Evolutionary conservation across 257 asterid species (phyloP), one percentile per base, ranked within the genome.

Genomic region (Nicotiana obtusifolia): DNA sequence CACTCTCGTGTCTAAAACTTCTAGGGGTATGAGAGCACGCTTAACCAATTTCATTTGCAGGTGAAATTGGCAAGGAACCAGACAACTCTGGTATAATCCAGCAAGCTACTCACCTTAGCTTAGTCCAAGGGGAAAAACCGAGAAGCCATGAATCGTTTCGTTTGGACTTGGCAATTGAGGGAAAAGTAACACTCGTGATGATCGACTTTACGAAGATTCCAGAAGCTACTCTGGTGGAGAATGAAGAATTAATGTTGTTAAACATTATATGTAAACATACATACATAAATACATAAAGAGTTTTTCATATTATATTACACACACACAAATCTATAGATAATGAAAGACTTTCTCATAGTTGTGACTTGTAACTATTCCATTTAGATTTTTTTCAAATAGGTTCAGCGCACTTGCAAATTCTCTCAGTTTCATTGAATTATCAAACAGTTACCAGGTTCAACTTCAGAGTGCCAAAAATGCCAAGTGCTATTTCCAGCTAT

Each of bases 71-170:
- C 60, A 71, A 20, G 60, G 60, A 47, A 47, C 78, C 19, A 71
- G 37, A 71, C 22, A 22, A 44, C 37, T 71, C 37, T 71, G 22
- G 19, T 22, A 44, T 22, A 71, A 7, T 14, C 22, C 60, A 71
- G 11, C 78, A 44, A 44, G 15, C 14, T 44, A 41, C 15, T 71
- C 60, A 22, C 20, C 60, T 44, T 71, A 44, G 60, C 15, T 44
- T 71, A 44, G 60, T 71, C 78, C 37, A 71, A 71, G 24, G 44
- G 78, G 78, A 71, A 71, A 22, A 24, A 71, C 24, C 60, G 60
- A 71, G 78, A 71, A 71, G 60, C 78, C 78, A 44, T 22, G 78
- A 71, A 22, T 71, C 78, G 60, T 20, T 71, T 71, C 78, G 60
- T 20, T 71, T 71, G 37, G 60, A 44, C 60, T 20, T 71, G 37